Evolutionary conservation across 2,329 filamentous ascomycete genomes (phyloP), one percentile per base, ranked within the genome.

Genomic region (Clarireedia hainanense): DNA sequence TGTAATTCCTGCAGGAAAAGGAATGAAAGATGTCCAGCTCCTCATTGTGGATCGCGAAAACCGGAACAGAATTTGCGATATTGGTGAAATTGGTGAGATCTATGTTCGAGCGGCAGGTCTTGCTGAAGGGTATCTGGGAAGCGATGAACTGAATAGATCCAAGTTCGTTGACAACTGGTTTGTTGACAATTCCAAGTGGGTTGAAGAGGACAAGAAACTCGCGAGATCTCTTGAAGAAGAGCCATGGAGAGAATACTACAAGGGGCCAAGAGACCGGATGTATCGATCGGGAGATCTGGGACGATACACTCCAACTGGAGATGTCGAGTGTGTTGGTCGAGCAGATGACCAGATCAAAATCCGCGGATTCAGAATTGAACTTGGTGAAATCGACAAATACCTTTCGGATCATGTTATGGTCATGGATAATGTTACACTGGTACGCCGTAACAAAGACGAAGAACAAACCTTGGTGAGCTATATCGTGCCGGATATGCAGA

Each of bases 331-430:
- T 67, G 85, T 87, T 9, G 92, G 92, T 23, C 80, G 94, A 57
- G 84, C 84, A 24, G 92, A 97, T 67, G 81, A 86, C 63, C 92
- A 97, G 69, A 89, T 96, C 74, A 99, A 97, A 76, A 92, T 97
- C 62, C 86, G 94, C 58, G 92, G 92, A 1, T 97, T 96, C 78
- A 81, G 92, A 59, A 95, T 99, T 63, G 94, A 99, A 73, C 83
- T 97, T 47, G 87, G 86, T 60, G 94, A 97, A 63, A 96, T 97
- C 63, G 91, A 97, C 70, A 87, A 79, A 43, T 86, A 95, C 69
- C 74, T 96, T 47, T 87, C 83, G 53, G 80, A 84, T 46, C 82
- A 89, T 71, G 83, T 81, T 0, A 73, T 95, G 24, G 81, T 97
- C 24, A 80, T 89, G 42, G 92, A 97, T 62, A 90, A 88, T 71